These are phyloP conservation scores for Ophioceras dolichostomum DNA, from an alignment of 2,329 filamentous ascomycete genomes.

Conservation along the genomic window DNA sequence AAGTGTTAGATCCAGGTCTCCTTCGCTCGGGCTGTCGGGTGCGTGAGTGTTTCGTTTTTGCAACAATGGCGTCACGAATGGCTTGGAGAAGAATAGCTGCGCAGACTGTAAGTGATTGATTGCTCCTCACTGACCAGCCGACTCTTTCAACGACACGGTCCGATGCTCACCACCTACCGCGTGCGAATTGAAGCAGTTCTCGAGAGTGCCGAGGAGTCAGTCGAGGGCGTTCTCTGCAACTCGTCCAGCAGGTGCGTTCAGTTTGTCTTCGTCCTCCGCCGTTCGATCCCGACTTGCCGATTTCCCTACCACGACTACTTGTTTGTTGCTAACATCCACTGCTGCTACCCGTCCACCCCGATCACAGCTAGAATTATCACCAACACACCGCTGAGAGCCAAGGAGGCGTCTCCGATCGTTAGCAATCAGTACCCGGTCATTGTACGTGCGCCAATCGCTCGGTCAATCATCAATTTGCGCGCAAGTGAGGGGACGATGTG, in stretches of 20 bases:
- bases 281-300: too few species aligned
- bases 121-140: neutral
- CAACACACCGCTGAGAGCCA: slow-evolving; percentile 76
- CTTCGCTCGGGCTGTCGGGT: too few species aligned
- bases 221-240: slow-evolving; percentile 79
- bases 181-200: too few species aligned
- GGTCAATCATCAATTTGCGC: neutral
- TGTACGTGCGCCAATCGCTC: slow-evolving; percentile 36
- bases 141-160: too few species aligned
- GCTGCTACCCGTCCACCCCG: too few species aligned
- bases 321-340: neutral
- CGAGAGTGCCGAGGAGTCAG: slow-evolving; percentile 49
- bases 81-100: slow-evolving; percentile 48
- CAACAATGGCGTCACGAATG: slow-evolving; percentile 49
- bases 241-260: slow-evolving; percentile 60
- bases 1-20: too few species aligned
- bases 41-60: slow-evolving; percentile 5
- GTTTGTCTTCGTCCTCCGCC: too few species aligned
- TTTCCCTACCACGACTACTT: neutral
- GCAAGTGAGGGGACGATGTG: too few species aligned
- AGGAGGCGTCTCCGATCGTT: slow-evolving; percentile 81
- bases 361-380: slow-evolving; percentile 68
- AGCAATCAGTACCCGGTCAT: slow-evolving; percentile 91
- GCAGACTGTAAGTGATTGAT: slow-evolving; percentile 15
- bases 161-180: too few species aligned